A percentile compares a stretch with the other conserved stretches of the same genome.
Evolutionary conservation across 169 alveolate species (phyloP).

Genomic region (Amoebophrya sp.): DNA sequence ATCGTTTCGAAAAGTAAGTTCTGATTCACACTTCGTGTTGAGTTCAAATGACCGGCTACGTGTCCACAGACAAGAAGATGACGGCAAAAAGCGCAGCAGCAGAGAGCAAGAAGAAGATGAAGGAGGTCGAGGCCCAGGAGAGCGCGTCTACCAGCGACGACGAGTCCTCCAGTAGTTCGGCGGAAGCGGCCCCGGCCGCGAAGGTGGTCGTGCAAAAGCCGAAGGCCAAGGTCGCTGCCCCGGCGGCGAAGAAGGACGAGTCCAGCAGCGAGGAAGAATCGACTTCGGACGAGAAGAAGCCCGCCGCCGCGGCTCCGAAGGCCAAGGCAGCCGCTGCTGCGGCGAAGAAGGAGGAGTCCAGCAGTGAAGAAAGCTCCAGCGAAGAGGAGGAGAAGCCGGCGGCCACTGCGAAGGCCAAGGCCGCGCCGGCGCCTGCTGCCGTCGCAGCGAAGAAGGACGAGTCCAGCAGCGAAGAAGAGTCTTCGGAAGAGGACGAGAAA

Average conservation of each 20-base stretch:
- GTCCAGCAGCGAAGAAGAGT: not conserved
- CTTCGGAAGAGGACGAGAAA: no score
- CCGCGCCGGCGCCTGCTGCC: no score
- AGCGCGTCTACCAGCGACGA: not conserved
- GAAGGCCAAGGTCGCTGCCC: not conserved
- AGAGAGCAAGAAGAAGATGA: not conserved
- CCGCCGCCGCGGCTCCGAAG: no score
- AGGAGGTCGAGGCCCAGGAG: not conserved
- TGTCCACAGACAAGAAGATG: not conserved
- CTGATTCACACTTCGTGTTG: no score
- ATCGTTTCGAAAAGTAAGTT: no score
- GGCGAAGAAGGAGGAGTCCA: no score
- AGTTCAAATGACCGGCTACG: not conserved
- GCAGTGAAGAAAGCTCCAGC: no score
- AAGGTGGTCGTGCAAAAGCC: no score
- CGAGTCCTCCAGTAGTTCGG: not conserved
- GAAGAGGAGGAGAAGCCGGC: no score
- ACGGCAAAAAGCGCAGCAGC: not conserved
- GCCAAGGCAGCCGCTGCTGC: no score
- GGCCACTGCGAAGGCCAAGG: no score
- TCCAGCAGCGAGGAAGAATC: not conserved
- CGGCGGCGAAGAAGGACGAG: not conserved
- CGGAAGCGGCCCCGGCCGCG: not conserved
- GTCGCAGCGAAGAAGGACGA: not conserved
- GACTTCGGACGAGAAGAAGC: not conserved